Percentiles rank a stretch among this genome's conserved stretches.
phyloP scores from a whole-genome alignment of 371 early-diverging fungal species.

The Mucor ambiguus region DNA sequence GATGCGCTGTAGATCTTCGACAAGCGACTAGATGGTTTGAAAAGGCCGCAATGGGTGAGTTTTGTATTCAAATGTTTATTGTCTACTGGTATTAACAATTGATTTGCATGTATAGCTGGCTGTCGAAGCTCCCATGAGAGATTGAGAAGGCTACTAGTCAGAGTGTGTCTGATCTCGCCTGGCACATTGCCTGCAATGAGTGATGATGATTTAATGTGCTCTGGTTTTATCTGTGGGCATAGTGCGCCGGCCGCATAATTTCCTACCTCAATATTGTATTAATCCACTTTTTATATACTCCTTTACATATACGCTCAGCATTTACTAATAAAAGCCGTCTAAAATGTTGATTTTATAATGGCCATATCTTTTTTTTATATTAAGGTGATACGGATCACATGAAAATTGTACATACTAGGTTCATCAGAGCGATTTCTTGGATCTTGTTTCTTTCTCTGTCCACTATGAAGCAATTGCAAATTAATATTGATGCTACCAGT shows the following conservation, averaged over 20 bases:
- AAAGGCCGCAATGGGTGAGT: constrained; percentile 60
- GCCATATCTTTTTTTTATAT: background rate
- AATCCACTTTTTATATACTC: background rate
- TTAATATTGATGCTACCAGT: background rate
- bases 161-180: constrained; percentile 48
- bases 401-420: background rate
- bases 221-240: constrained; percentile 31
- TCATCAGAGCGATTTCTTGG: background rate
- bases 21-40: constrained; percentile 72
- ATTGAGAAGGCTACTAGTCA: constrained; percentile 52
- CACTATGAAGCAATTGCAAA: background rate
- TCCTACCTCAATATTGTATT: background rate
- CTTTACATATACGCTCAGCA: background rate
- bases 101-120: constrained; percentile 31
- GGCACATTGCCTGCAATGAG: constrained; percentile 13
- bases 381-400: background rate
- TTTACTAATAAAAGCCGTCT: background rate
- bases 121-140: constrained; percentile 61
- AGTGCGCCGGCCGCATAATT: constrained; percentile 41
- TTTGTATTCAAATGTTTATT: background rate
- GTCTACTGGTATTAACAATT: background rate
- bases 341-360: background rate
- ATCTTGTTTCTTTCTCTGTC: background rate
- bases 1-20: constrained; percentile 59
- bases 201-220: constrained; percentile 30